Evolutionary conservation across 257 asterid genomes (phyloP).

Genomic region (Solanum phureja): DNA sequence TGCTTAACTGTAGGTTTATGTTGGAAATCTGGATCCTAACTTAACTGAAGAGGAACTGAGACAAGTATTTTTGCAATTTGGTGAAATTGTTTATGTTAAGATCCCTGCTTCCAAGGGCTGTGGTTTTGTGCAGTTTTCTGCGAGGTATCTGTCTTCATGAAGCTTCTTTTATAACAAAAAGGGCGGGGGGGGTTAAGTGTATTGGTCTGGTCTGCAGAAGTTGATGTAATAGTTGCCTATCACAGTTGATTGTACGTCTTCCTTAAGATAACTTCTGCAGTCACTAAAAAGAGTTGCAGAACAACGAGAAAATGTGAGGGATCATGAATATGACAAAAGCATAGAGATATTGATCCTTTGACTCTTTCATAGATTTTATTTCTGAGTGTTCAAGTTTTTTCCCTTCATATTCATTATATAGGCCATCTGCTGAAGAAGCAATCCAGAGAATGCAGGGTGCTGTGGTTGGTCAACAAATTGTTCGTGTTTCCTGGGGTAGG

Average conservation of each 20-base stretch:
- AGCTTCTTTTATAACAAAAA: neutral
- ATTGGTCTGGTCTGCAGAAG: neutral
- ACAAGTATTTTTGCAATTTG: slow-evolving; percentile 69
- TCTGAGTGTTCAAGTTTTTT: slow-evolving; percentile 1
- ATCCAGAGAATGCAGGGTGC: slow-evolving; percentile 92
- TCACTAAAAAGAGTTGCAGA: neutral
- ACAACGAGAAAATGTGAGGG: neutral
- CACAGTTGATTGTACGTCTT: neutral
- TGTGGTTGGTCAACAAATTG: slow-evolving; percentile 82
- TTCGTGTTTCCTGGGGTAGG: slow-evolving; percentile 94
- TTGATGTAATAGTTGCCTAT: neutral
- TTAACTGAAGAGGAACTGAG: slow-evolving; percentile 77
- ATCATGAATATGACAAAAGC: neutral
- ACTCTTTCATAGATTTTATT: neutral
- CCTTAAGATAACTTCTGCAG: neutral
- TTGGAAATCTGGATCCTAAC: slow-evolving; percentile 83
- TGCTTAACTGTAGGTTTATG: slow-evolving; percentile 47
- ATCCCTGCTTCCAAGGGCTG: slow-evolving; percentile 84
- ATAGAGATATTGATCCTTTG: neutral
- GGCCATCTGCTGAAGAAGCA: slow-evolving; percentile 88
- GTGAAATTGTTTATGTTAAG: slow-evolving; percentile 78
- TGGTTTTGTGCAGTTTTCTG: slow-evolving; percentile 84
- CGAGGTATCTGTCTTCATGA: slow-evolving; percentile 35
- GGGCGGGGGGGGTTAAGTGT: neutral
- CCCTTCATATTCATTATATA: slow-evolving; percentile 11